Evolutionary conservation across 2,329 filamentous ascomycete genomes (phyloP), one percentile per base, ranked within the genome.

Genomic region (Calonectria crousiana): DNA sequence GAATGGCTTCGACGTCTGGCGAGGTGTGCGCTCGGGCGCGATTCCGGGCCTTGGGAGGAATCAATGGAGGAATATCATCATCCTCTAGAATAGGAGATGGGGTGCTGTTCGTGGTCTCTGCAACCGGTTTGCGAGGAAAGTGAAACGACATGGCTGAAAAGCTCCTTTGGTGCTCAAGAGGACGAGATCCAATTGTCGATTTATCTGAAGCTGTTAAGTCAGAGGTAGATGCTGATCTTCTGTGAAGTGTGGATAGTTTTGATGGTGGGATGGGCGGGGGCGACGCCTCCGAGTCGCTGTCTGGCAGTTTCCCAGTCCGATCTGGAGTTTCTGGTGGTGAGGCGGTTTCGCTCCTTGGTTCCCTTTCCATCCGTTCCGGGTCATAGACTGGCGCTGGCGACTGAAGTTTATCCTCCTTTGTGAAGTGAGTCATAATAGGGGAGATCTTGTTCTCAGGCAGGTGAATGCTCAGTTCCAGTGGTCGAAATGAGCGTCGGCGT

Each of bases 401-500:
- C 4, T 86, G 75, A 28, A 73, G 67, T 28, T 73, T 64, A 18
- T 74, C 60, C 26, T 74, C 84, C 10, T 85, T 84, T 51, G 88
- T 86, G 76, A 92, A 87, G 67, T 89, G 85, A 52, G 90, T 87
- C 6, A 91, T 76, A 41, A 92, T 86, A 0, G 91, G 89, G n/a
- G 91, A 92, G 20, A 91, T 84, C 16, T 85, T 83, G 47, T 81
- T 82, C 58, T 82, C 79, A 3, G 81, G 75, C 74, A 83, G 78
- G 76, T 89, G 88, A 69, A 92, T 89, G 82, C 88, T 90, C 74
- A 92, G 83, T 82, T 93, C 88, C 34, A 92, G 86, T 3, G 90
- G 90, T 49, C 87, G 87, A 76, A 91, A 91, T 14, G 86, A 86
- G 28, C 76, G 78, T 34, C 78, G 78, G 58, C 77, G 80, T 30